Evolutionary conservation across 345 rosid species (phyloP).

Genomic region (Pugionium cornutum): DNA sequence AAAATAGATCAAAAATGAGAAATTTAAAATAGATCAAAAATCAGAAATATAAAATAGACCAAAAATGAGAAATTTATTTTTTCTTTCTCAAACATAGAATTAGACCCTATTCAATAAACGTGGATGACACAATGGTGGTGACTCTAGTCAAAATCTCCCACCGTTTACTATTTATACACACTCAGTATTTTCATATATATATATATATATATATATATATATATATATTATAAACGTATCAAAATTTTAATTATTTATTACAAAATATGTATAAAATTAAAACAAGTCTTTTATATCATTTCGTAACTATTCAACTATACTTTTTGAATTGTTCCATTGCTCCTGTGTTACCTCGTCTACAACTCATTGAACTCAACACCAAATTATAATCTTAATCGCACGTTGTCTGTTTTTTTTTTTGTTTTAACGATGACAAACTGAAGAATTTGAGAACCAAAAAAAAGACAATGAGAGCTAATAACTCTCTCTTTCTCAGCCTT

Average conservation of each 20-base stretch:
- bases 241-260: not conserved
- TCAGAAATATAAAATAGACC: no score
- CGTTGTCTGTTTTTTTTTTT: not conserved
- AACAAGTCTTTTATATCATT: not conserved
- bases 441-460: not conserved
- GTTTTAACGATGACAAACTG: constrained; percentile 4
- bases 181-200: no score
- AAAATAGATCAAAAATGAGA: no score
- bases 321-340: not conserved
- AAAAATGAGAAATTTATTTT: no score
- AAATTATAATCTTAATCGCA: constrained; percentile 7
- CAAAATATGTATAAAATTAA: not conserved
- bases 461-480: constrained; percentile 27
- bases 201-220: no score
- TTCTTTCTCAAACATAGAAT: no score
- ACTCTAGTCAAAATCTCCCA: no score
- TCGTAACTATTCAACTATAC: not conserved
- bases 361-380: not conserved
- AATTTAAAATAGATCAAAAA: no score
- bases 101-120: no score
- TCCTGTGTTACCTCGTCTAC: not conserved
- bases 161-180: no score
- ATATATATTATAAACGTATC: not conserved
- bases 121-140: no score
- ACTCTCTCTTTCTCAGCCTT: constrained; percentile 35